phyloP scores from a whole-genome alignment of 805 yeast genomes.

The Debaryomyces tyrocola region DNA sequence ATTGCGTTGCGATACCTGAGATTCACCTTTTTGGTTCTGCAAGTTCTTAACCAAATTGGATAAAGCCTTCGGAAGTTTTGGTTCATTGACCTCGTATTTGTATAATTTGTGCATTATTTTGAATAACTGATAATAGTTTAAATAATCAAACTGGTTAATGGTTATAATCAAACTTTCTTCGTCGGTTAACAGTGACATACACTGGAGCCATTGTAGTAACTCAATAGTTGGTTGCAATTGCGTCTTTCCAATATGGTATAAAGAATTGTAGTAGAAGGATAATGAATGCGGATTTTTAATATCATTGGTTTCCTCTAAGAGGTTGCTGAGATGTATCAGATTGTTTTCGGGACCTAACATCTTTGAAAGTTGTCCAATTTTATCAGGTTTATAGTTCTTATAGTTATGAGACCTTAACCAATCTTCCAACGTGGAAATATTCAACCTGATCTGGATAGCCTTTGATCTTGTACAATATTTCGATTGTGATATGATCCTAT shows the following conservation, averaged over 20 bases:
- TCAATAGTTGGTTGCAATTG: slow-evolving; percentile 76
- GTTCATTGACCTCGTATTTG: slow-evolving; percentile 81
- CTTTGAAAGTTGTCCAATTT: slow-evolving; percentile 26
- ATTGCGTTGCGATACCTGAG: slow-evolving; percentile 24
- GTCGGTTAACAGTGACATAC: slow-evolving; percentile 68
- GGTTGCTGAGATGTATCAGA: slow-evolving; percentile 17
- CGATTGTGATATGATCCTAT: slow-evolving; percentile 64
- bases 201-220: slow-evolving; percentile 87
- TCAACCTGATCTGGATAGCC: slow-evolving; percentile 88
- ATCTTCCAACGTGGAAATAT: slow-evolving; percentile 83
- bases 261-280: slow-evolving; percentile 61
- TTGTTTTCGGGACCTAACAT: slow-evolving; percentile 13
- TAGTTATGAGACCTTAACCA: slow-evolving; percentile 80
- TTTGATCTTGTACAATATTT: slow-evolving; percentile 75
- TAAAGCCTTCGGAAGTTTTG: slow-evolving; percentile 50
- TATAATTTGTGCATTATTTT: slow-evolving; percentile 68
- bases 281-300: slow-evolving; percentile 47
- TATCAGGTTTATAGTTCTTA: slow-evolving; percentile 36
- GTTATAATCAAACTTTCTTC: slow-evolving; percentile 63
- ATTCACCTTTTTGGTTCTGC: slow-evolving; percentile 37
- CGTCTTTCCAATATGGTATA: slow-evolving; percentile 61
- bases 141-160: slow-evolving; percentile 48
- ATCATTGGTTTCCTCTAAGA: slow-evolving; percentile 20
- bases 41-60: slow-evolving; percentile 30
- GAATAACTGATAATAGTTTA: slow-evolving; percentile 70